Evolutionary conservation across 768 basidiomycete genomes (phyloP).

Genomic region (Mycena latifolia): DNA sequence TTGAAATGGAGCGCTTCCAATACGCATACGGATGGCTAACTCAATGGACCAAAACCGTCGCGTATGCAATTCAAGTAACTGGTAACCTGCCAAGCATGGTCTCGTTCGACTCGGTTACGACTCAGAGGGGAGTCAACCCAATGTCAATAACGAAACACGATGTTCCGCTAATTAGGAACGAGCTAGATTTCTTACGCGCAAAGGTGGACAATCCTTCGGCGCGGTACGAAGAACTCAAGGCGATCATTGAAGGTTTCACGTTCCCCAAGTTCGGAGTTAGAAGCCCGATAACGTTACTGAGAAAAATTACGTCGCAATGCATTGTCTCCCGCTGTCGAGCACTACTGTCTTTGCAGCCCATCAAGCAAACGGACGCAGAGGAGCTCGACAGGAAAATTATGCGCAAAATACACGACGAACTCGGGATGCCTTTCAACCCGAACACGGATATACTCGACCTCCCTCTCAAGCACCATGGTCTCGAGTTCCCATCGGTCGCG

Average conservation of each 20-base stretch:
- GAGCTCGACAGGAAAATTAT: constrained; percentile 2
- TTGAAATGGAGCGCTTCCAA: constrained; percentile 1
- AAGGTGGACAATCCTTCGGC: constrained; percentile 16
- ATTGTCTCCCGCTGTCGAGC: constrained; percentile 15
- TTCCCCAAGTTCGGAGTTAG: constrained; percentile 8
- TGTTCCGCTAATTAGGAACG: constrained; percentile 4
- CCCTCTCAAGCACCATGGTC: constrained; percentile 7
- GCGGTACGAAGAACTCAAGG: constrained; percentile 5
- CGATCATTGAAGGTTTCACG: constrained; percentile 15
- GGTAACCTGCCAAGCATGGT: not conserved
- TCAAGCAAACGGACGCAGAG: constrained; percentile 20
- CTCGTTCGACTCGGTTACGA: constrained; percentile 2
- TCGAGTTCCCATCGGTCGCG: constrained; percentile 28
- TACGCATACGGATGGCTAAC: constrained; percentile 20
- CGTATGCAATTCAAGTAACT: constrained; percentile 1
- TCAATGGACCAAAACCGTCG: constrained; percentile 7
- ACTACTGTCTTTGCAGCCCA: constrained; percentile 22
- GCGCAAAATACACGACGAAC: not conserved
- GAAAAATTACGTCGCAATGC: constrained; percentile 16
- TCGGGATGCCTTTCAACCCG: constrained; percentile 18
- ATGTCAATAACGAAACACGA: constrained; percentile 2
- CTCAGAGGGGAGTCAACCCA: constrained; percentile 10
- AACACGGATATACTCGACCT: constrained; percentile 19
- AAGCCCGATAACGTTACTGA: constrained; percentile 14
- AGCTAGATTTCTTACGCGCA: constrained; percentile 15